phyloP scores from a whole-genome alignment of 257 asterid genomes.

The Orobanche coerulescens region DNA sequence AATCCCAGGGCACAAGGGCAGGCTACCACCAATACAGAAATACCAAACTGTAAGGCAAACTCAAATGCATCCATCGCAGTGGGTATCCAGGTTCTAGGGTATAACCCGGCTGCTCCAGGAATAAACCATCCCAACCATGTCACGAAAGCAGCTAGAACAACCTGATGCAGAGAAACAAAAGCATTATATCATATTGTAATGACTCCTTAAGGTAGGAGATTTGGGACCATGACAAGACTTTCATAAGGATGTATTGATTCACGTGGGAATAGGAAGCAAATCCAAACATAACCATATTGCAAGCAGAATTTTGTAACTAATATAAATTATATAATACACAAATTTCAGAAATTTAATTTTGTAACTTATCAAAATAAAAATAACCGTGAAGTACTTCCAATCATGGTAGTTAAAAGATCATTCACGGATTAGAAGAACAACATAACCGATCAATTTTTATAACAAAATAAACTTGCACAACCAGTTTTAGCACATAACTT shows the following conservation, averaged over 20 bases:
- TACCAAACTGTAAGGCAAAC: slow-evolving; percentile 89
- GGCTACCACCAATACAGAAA: slow-evolving; percentile 91
- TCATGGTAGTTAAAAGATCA: background rate
- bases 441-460: slow-evolving; percentile 6
- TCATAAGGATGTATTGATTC: slow-evolving; percentile 8
- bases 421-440: background rate
- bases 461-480: background rate
- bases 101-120: slow-evolving; percentile 54
- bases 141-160: slow-evolving; percentile 57
- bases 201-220: background rate
- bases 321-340: too few species aligned
- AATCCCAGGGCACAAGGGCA: slow-evolving; percentile 98
- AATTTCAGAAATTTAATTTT: background rate
- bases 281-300: background rate
- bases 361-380: background rate
- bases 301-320: background rate
- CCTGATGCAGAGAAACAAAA: slow-evolving; percentile 39
- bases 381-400: background rate
- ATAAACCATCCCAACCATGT: slow-evolving; percentile 94
- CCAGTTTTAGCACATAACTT: background rate
- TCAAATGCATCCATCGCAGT: slow-evolving; percentile 76
- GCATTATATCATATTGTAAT: background rate
- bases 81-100: slow-evolving; percentile 84
- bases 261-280: slow-evolving; percentile 13
- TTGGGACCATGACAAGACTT: background rate